Evolutionary conservation across 108 stramenopile genomes (phyloP), one percentile per base, ranked within the genome.

Genomic region (Nitzschia sp.): DNA sequence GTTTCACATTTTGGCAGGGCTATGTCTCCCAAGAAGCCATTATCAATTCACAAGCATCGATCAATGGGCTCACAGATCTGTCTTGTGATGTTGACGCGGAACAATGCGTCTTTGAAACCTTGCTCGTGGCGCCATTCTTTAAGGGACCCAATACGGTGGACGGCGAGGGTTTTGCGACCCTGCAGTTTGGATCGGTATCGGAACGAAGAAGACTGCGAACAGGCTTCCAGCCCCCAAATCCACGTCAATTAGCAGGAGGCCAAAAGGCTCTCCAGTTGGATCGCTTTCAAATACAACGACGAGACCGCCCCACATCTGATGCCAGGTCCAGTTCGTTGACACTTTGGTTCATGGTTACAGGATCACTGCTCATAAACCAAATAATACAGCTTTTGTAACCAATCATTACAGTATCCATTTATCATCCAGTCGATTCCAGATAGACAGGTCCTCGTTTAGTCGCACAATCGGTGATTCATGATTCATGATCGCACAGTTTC

Each of bases 1-100:
- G 33, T 27, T 69, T 69, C 32, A 59, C 36, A 25, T 69, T 59
- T 47, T 36, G 24, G 18, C 68, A 69, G 57, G 68, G 57, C 24
- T 59, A 36, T 36, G 54, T 54, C 1, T 59, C 68, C 2, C 68
- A 69, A 42, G 68, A 35, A 8, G 68, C 68, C 25, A 24, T 69
- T 47, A 2, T 42, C 27, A 30, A 59, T 31, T 29, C 33, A 27
- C 13, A 31, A 46, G 29, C 17, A 4, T 23, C 68, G 1, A 18
- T 34, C 24, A 69, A 69, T 31, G 36, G 25, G 17, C 35, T 69
- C 21, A 69, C 68, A 15, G 45, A 59, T 17, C 45, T 69, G 35
- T 27, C 2, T 8, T 69, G 68, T 27, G 19, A 69, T 42, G 24
- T 21, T 30, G 68, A 57, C 0, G 38, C 27, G 25, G 54, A 2